These are phyloP conservation scores for Dictyostelium capitatum DNA, from an alignment of 78 protist species.

Conservation along the genomic window DNA sequence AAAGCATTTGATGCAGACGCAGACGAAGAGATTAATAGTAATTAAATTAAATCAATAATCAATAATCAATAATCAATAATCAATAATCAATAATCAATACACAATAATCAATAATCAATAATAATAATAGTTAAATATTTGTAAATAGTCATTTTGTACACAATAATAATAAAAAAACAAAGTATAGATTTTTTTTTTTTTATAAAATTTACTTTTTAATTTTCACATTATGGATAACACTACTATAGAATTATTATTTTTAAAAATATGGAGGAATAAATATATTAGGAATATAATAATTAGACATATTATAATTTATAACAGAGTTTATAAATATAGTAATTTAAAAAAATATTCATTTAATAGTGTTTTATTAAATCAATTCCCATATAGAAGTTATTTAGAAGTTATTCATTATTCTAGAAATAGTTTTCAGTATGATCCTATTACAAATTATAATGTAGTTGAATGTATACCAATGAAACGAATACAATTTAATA, in stretches of 20 bases:
- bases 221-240: no score
- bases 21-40: constrained; percentile 33
- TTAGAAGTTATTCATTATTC: not conserved
- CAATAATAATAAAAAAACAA: no score
- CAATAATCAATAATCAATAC: not conserved
- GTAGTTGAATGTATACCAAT: no score
- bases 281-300: no score
- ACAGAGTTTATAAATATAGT: not conserved
- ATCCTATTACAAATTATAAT: not conserved
- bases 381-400: not conserved
- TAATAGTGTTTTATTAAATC: not conserved
- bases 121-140: no score
- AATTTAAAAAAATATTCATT: not conserved
- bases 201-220: no score
- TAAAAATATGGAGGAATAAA: not conserved
- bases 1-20: constrained; percentile 70
- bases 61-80: not conserved
- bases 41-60: not conserved
- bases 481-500: no score
- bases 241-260: no score
- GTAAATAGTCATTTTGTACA: not conserved
- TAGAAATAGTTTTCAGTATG: not conserved
- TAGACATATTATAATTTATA: not conserved
- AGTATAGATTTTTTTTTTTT: no score
- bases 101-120: not conserved